Evolutionary conservation across 2,329 filamentous ascomycete genomes (phyloP).

Genomic region (Aspergillus ochraceoroseus): DNA sequence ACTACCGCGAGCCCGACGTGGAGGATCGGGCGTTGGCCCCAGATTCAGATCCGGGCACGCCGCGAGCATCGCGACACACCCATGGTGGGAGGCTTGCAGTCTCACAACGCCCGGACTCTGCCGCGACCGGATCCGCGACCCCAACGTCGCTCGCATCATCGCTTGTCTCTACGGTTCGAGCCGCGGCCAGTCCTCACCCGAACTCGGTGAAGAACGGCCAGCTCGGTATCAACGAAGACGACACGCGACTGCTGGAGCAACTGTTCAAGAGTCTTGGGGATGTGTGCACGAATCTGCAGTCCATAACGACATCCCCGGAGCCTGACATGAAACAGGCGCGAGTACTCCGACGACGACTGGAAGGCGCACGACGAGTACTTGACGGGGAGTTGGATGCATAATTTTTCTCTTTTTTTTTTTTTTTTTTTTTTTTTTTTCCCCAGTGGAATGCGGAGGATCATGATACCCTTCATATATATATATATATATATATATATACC

Average conservation of each 20-base stretch:
- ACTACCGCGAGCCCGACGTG: conserved; percentile 18
- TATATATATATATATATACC: conserved; percentile 2
- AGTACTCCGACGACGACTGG: conserved; percentile 65
- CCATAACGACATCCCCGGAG: conserved; percentile 49
- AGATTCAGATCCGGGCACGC: conserved; percentile 15
- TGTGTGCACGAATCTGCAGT: conserved; percentile 50
- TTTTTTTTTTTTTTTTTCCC: conserved; percentile 7
- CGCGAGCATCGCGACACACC: conserved; percentile 4
- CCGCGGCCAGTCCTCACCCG: conserved; percentile 29
- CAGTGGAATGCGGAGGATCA: conserved; percentile 7
- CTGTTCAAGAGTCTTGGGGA: conserved; percentile 49
- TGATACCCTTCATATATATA: conserved; percentile 13
- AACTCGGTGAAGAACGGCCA: conserved; percentile 18
- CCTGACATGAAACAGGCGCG: conserved; percentile 53
- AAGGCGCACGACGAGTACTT: conserved; percentile 66
- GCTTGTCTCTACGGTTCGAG: conserved; percentile 39
- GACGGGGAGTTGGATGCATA: conserved; percentile 57
- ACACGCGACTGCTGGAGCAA: conserved; percentile 54
- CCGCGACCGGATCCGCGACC: conserved; percentile 28
- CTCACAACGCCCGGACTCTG: conserved; percentile 27
- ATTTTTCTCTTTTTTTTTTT: conserved; percentile 8
- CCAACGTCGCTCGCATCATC: conserved; percentile 32
- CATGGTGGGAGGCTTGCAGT: conserved; percentile 24
- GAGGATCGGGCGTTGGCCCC: conserved; percentile 18
- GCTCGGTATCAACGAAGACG: conserved; percentile 47